Base-by-base conservation (phyloP, 441 rosid genomes). In the Populus hybrid region DNA sequence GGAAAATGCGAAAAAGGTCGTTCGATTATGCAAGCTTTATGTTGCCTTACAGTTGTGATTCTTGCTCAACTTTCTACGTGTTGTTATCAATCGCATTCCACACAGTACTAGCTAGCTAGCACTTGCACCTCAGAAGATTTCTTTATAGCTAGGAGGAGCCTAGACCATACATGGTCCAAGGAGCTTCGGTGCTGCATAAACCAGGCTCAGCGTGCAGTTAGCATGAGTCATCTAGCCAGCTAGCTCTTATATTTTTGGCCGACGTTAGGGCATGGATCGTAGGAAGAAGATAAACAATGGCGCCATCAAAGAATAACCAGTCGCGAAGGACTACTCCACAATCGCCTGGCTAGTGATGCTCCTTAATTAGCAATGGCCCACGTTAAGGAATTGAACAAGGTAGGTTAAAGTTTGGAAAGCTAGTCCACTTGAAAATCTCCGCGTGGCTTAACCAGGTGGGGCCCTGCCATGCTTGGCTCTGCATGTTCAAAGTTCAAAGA, bases 341-440 rank as follows among this genome's bases (percentile, higher is more conserved):
- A 65, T 83, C 82, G 79, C 84, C 81, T 81, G 86, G 78, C 73
- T n/a, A 70, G 21, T 34, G 65, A 40, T 28, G n/a, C 36, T 40
- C 67, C 77, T 42, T 9, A 23, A 23, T 23, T 12, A 73, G 20
- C 5, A 3, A 18, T 77, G 84, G 67, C 61, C 84, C 70, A 72
- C 50, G 21, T 68, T 21, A 24, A 30, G 67, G 50, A 74, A 28
- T 63, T 77, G 57, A 69, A 76, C 70, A 38, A 20, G 66, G 74
- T 66, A 67, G 77, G 82, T 78, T 50, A 82, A 70, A 35, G 35
- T 26, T 28, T 6, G 70, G 23, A 54, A 75, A 67, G 64, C 66
- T 4, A 26, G 73, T 20, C 78, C 75, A 72, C 70, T 74, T 24
- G 50, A 35, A 68, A 77, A 40, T 69, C 69, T 73, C 78, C 77